Percentiles rank a stretch among this genome's conserved stretches.
These are phyloP conservation scores for Diaporthe citriasiana DNA, from an alignment of 2,329 filamentous ascomycete genomes.

Conservation along the genomic window DNA sequence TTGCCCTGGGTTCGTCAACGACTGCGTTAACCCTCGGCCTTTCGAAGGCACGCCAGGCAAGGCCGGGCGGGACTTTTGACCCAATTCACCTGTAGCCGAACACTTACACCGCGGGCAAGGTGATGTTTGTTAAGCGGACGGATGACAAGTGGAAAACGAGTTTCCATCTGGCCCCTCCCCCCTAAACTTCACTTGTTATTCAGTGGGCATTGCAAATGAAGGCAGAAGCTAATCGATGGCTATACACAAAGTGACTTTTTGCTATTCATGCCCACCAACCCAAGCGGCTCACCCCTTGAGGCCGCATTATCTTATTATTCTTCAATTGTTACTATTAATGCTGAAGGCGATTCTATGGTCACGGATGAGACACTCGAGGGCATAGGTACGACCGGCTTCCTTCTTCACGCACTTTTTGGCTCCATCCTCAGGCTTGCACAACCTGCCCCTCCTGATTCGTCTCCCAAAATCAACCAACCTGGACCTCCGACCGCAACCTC, in stretches of 20 bases:
- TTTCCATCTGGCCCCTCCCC: neutral
- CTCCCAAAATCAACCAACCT: slow-evolving; percentile 39
- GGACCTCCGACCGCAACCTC: neutral
- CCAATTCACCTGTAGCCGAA: neutral
- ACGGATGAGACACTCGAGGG: slow-evolving; percentile 92
- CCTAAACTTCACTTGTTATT: neutral
- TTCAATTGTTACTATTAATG: slow-evolving; percentile 87
- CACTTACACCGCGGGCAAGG: neutral
- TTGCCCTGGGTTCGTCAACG: neutral
- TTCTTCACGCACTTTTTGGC: slow-evolving; percentile 82
- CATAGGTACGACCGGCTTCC: slow-evolving; percentile 87
- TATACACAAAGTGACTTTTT: slow-evolving; percentile 81
- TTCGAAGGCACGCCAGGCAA: neutral
- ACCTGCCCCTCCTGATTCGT: slow-evolving; percentile 45
- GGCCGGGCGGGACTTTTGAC: neutral
- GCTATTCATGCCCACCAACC: slow-evolving; percentile 82
- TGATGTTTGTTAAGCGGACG: neutral
- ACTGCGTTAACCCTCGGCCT: neutral
- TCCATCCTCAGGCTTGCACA: slow-evolving; percentile 77
- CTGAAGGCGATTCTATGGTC: slow-evolving; percentile 94
- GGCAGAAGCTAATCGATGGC: neutral
- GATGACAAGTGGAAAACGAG: neutral
- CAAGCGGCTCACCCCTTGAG: slow-evolving; percentile 75
- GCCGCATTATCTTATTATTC: slow-evolving; percentile 93
- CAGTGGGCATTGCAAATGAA: neutral